phyloP scores from a whole-genome alignment of 768 basidiomycete genomes.

The Mycena pura region DNA sequence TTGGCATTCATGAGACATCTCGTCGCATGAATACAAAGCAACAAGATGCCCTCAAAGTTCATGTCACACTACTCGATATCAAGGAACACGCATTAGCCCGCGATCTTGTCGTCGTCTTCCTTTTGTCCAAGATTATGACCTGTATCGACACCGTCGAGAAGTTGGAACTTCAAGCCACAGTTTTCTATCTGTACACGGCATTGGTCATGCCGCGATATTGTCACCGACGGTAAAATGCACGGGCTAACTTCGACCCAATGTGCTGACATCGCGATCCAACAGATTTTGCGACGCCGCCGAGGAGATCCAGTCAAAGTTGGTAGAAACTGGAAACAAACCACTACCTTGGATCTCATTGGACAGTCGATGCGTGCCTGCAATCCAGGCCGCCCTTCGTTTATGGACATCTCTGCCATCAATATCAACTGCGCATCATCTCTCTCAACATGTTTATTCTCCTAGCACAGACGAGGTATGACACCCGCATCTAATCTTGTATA shows the following conservation, averaged over 20 bases:
- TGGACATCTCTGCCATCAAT: neutral
- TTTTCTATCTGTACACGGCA: neutral
- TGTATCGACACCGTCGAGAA: neutral
- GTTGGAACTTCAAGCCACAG: neutral
- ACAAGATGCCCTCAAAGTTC: neutral
- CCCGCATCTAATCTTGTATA: neutral
- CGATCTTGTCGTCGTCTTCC: neutral
- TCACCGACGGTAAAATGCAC: neutral
- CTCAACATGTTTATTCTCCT: neutral
- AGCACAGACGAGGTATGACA: neutral
- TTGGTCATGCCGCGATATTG: neutral
- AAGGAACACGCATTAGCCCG: neutral
- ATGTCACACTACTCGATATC: slow-evolving; percentile 1
- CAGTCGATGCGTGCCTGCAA: neutral
- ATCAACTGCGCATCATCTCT: neutral
- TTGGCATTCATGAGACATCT: neutral
- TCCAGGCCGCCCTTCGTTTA: neutral
- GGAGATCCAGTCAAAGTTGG: neutral
- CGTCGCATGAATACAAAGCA: neutral
- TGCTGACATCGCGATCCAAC: neutral
- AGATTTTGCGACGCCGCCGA: neutral
- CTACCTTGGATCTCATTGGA: neutral
- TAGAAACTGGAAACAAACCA: neutral
- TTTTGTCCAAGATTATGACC: neutral
- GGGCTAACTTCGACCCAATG: neutral